Base-by-base conservation (phyloP, 768 basidiomycete genomes). In the Strobilomyces dryophilus region DNA sequence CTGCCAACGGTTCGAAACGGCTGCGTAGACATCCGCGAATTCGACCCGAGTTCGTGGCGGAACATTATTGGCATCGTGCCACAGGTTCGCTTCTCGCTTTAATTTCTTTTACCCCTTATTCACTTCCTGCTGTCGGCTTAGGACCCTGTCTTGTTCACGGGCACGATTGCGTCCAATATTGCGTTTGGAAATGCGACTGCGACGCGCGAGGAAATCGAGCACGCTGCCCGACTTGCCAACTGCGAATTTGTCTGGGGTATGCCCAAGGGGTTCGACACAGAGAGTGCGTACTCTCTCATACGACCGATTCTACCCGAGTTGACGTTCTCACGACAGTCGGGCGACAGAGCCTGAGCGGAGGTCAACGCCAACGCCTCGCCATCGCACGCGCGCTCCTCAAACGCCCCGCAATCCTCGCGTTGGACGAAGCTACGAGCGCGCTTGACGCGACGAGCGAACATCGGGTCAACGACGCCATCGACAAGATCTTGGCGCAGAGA, bases 221-320 rank as follows among this genome's bases (percentile, higher is more conserved):
- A 84, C 27, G 95, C 92, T 0, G 95, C 94, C 0, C 77, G 88
- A 18, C 81, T 91, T 54, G 95, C 95, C 2, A 97, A 98, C 60
- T 98, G 95, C 70, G 93, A 95, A 62, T 98, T 95, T 64, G 85
- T 98, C 7, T 92, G 92, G 88, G 86, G 89, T 15, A 83, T 98
- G 78, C 94, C 95, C 10, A 78, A 92, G 52, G 93, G 94, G 0
- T 95, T 95, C 61, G 95, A 97, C 60, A 98, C 95, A 1, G 78
- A 85, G 61, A 94, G 93, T 53, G 9, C 40, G 52, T 47, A 18
- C 21, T 18, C 21, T 18, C 17, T 8, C 17, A 6, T 12, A 15
- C 4, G 26, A 11, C 17, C n/a, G 7, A 20, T 46, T 32, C 15
- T 2, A 18, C 15, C 15, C n/a, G 35, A 7, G 6, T 9, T 37